Evolutionary conservation across 306 rosid species (phyloP), one percentile per base, ranked within the genome.

Genomic region (Vigna reflexopilosa): DNA sequence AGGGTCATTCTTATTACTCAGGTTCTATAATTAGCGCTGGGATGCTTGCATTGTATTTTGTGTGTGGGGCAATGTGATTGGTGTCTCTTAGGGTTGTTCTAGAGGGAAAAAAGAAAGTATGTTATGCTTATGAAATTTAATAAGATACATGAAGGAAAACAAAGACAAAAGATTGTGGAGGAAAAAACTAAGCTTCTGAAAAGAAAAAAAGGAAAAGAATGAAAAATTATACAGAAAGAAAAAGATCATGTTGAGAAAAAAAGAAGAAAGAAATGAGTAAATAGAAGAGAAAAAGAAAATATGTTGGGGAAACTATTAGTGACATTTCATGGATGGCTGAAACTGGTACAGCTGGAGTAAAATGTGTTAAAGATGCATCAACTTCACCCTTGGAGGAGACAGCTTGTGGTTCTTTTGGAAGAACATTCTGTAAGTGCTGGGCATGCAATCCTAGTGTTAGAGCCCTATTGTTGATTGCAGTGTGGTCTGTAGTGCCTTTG

Each of bases 1-100:
- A 90, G 97, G 97, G 90, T 86, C 81, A 70, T 83, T 84, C 80
- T 82, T 89, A 48, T 86, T 86, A 87, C 81, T 67, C 88, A 81
- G 83, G 93, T 81, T 87, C 87, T 83, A 72, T 88, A 79, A 77
- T 87, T 83, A 82, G 83, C 75, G 85, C 90, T 87, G 90, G 90
- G 80, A 84, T 87, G 91, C 77, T 89, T 84, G 62, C 89, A 40
- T 59, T 85, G 77, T 83, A 87, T 82, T 80, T 87, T 87, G 83
- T 78, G 81, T 80, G 86, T 86, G 85, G 85, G 84, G 85, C 82
- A 85, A 50, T 80, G 83, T 84, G 52, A 76, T 77, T 78, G 85
- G 73, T 73, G 87, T 73, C 65, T 48, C 57, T 83, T 88, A 85
- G 85, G 67, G 67, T 83, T 82, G 64, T 77, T 58, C 81, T 86